Conservation (phyloP, 2,329 filamentous ascomycete species). For the Alternaria brassicae region DNA sequence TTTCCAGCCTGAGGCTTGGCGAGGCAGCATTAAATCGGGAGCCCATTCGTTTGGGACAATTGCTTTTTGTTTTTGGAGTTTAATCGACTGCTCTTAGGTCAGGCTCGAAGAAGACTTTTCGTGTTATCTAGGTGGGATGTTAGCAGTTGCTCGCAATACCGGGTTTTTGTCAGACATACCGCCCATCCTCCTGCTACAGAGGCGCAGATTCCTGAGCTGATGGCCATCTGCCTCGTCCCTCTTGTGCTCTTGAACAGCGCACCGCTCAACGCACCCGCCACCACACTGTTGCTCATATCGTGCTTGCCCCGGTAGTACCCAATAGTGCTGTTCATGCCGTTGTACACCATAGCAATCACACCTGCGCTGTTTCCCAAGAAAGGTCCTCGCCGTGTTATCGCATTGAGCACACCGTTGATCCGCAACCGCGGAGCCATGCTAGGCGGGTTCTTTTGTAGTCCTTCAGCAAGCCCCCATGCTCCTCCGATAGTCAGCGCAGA, state of each 20-base stretch:
- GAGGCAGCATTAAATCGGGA: neutral
- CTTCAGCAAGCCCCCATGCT: constrained; percentile 90
- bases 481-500: constrained; percentile 86
- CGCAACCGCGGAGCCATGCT: constrained; percentile 88
- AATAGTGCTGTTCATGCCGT: constrained; percentile 65
- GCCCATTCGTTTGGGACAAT: neutral
- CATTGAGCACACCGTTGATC: constrained; percentile 93
- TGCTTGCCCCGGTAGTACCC: constrained; percentile 51
- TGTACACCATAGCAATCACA: constrained; percentile 95
- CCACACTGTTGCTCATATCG: constrained; percentile 86
- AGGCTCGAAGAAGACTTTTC: constrained; percentile 39
- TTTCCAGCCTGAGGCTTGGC: neutral
- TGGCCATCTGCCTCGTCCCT: constrained; percentile 89
- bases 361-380: constrained; percentile 96
- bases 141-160: neutral
- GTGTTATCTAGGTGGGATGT: constrained; percentile 27
- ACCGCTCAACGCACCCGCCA: constrained; percentile 84
- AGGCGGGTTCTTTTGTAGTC: constrained; percentile 72
- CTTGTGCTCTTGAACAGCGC: constrained; percentile 97
- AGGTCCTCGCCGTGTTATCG: constrained; percentile 88
- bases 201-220: constrained; percentile 89
- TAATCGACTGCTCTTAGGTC: constrained; percentile 16
- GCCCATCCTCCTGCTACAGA: constrained; percentile 87
- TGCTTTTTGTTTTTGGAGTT: neutral
- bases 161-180: constrained; percentile 57